Base-by-base conservation (phyloP, 805 yeast genomes). In the Novakomyces olei region DNA sequence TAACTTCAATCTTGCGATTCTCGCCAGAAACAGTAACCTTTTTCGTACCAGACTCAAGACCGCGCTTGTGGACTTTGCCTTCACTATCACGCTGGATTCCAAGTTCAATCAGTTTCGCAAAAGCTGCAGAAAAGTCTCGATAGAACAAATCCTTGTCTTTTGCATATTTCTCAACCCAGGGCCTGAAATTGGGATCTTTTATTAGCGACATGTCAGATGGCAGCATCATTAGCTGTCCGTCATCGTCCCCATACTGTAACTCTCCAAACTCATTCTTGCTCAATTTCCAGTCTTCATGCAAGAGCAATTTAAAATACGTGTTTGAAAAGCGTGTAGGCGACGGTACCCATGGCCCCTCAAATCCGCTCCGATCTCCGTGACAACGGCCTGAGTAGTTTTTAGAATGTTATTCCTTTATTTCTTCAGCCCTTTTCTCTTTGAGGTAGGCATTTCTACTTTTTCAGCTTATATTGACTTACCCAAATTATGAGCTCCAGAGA, bases 331-430 rank as follows among this genome's bases (percentile, higher is more conserved):
- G 52, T 19, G 74, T 76, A 35, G 88, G 79, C 26, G 75, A 67
- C 35, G 73, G 74, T 25, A 85, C 83, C 91, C 91, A 77, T 37
- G 80, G 80, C 5, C 91, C 88, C 39, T 72, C 80, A 56, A 58
- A 78, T 1, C 85, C 88, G 12, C 74, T 63, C 35, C 62, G 63
- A 24, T 54, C 43, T 5, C 67, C 58, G 49, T 78, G 91, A 42
- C 88, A 74, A 36, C 78, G 63, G 23, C 91, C 91, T n/a, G n/a
- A n/a, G n/a, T n/a, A n/a, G n/a, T n/a, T n/a, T n/a, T n/a, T n/a
- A n/a, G n/a, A n/a, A n/a, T n/a, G n/a, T n/a, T n/a, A n/a, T n/a
- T n/a, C n/a, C n/a, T n/a, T n/a, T n/a, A n/a, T n/a, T n/a, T n/a
- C n/a, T n/a, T n/a, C n/a, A n/a, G n/a, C n/a, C n/a, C n/a, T n/a